Base-by-base conservation (phyloP, 768 basidiomycete species). In the Lentinus tigrinus region DNA sequence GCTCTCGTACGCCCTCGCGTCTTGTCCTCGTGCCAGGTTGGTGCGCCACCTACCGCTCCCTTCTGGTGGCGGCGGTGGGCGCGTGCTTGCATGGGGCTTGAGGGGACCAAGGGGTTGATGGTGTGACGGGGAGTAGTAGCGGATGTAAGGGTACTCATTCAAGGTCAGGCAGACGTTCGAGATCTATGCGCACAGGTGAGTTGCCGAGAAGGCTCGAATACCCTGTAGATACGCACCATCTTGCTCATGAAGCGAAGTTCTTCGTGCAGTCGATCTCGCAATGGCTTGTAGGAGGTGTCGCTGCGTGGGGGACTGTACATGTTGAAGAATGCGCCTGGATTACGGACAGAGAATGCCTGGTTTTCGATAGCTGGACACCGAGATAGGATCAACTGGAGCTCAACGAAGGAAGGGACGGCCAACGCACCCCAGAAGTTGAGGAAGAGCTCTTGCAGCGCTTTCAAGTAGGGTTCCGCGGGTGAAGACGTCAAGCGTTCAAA, bases 71-170 rank as follows among this genome's bases (percentile, higher is more conserved):
- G 72, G 72, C 4, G 86, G 84, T 5, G 87, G 81, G 4, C 88
- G 84, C 11, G 85, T 87, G 58, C 83, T 78, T 2, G 75, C 73
- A 63, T 84, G 74, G 2, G 87, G 88, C 55, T 88, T 87, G 53
- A 98, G 83, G 3, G 94, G 84, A 14, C 94, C 93, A 14, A 98
- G 79, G 1, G 95, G 95, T 2, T 79, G 78, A 66, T 95, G 93
- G 61, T 89, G 82, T 13, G 85, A 75, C 4, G 96, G 93, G 52
- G 91, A 75, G 70, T 97, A 98, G 74, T 96, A 98, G 31, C 96
- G 89, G 63, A 98, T 88, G 69, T 84, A 89, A 0, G 97, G 97
- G 67, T 88, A 92, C 70, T 99, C 97, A 66, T 93, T 89, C 27
- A 98, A 74, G 0, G 92, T 85, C 16, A 97, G 88, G 71, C 95